A percentile compares a stretch with the other conserved stretches of the same genome.
These are phyloP conservation scores for Nemania abortiva DNA, from an alignment of 2,329 filamentous ascomycete species.

Conservation along the genomic window DNA sequence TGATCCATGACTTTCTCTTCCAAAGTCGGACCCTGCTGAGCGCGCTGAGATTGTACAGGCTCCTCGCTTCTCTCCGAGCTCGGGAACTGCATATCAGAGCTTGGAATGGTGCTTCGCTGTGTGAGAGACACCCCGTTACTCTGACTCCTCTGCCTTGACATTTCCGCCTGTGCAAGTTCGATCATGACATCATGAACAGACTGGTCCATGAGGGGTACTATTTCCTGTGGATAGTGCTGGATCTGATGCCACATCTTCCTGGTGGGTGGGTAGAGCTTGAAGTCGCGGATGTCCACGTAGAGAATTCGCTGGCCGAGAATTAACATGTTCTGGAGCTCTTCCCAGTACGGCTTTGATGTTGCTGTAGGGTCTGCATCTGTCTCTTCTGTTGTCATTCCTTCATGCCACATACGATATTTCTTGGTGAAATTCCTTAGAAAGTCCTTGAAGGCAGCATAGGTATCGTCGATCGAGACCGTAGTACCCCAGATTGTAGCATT, in stretches of 20 bases:
- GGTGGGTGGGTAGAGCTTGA: constrained; percentile 93
- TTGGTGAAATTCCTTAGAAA: constrained; percentile 92
- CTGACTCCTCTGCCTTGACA: constrained; percentile 71
- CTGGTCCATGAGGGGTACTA: constrained; percentile 96
- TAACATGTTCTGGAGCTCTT: constrained; percentile 90
- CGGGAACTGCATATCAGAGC: constrained; percentile 81
- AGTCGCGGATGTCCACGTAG: constrained; percentile 88
- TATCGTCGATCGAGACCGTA: constrained; percentile 92
- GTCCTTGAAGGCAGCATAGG: constrained; percentile 87
- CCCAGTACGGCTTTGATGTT: constrained; percentile 84
- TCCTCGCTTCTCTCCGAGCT: constrained; percentile 79
- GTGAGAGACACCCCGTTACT: constrained; percentile 56
- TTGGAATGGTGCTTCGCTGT: constrained; percentile 69
- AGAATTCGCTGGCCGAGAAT: constrained; percentile 85
- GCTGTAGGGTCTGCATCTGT: constrained; percentile 76
- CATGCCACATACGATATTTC: constrained; percentile 93
- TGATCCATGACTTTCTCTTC: constrained; percentile 85
- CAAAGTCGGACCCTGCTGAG: constrained; percentile 66
- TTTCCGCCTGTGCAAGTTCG: constrained; percentile 85
- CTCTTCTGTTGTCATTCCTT: constrained; percentile 84
- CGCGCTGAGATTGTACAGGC: constrained; percentile 57
- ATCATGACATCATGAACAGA: constrained; percentile 93
- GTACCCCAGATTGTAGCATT: constrained; percentile 95
- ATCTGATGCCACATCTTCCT: constrained; percentile 95
- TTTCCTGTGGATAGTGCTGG: constrained; percentile 94